These are phyloP conservation scores for Gaeumannomyces tritici DNA, from an alignment of 2,329 filamentous ascomycete genomes.

Conservation along the genomic window DNA sequence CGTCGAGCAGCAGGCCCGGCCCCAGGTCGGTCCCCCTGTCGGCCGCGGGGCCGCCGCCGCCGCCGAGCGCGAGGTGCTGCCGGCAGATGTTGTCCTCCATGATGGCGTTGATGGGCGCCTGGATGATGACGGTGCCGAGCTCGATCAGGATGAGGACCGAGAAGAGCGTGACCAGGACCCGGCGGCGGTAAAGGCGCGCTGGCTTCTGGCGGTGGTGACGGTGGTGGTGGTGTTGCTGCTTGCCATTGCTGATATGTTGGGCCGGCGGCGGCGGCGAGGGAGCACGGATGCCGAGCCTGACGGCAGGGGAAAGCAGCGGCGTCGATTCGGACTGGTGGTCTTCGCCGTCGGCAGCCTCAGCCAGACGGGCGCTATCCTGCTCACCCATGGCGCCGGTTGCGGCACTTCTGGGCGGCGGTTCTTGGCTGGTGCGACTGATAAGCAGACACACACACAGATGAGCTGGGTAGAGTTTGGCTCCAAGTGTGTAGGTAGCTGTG, in stretches of 20 bases:
- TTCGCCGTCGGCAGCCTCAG: no score
- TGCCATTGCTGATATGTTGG: no score
- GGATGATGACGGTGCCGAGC: conserved; percentile 20
- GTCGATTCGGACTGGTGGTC: background rate
- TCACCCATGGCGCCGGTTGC: background rate
- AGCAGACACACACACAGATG: no score
- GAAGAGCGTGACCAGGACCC: conserved; percentile 18
- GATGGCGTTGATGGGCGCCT: conserved; percentile 36
- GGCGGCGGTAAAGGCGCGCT: conserved; percentile 12
- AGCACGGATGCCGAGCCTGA: no score
- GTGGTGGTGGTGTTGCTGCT: background rate
- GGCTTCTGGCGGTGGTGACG: conserved; percentile 4
- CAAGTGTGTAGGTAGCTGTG: no score
- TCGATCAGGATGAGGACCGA: conserved; percentile 29
- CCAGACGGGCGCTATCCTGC: background rate
- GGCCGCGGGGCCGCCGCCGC: conserved; percentile 4
- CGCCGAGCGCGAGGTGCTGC: conserved; percentile 26
- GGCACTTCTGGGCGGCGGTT: no score
- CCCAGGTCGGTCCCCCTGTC: background rate
- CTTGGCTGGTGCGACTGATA: background rate
- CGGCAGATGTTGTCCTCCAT: conserved; percentile 46
- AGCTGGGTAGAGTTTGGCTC: no score
- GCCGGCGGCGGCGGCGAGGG: no score
- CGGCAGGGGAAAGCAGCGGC: background rate
- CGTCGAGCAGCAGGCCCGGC: conserved; percentile 18